Conservation (phyloP, 2,329 filamentous ascomycete genomes). For the Talaromyces sp. region DNA sequence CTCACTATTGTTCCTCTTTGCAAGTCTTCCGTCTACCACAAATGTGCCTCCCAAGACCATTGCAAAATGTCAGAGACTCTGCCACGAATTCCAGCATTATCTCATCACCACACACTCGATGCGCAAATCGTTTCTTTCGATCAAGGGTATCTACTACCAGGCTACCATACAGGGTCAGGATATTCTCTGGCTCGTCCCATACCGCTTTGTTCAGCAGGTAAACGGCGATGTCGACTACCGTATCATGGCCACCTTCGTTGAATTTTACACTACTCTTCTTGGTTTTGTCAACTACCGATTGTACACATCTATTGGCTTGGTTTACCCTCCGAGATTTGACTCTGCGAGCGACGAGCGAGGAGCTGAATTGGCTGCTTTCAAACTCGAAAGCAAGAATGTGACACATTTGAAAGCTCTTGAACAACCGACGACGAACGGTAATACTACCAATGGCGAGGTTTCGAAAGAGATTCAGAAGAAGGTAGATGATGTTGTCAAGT, state of each 20-base stretch:
- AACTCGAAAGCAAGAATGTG: constrained; percentile 70
- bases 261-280: constrained; percentile 96
- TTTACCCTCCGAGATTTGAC: constrained; percentile 96
- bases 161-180: constrained; percentile 96
- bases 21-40: constrained; percentile 85
- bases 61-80: constrained; percentile 86
- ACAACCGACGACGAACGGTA: constrained; percentile 52
- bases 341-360: constrained; percentile 79
- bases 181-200: constrained; percentile 93
- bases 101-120: constrained; percentile 87
- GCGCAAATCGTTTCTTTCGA: constrained; percentile 93
- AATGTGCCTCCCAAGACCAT: constrained; percentile 94
- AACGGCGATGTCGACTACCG: constrained; percentile 94
- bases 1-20: constrained; percentile 96
- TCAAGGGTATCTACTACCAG: constrained; percentile 99
- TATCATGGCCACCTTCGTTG: constrained; percentile 98
- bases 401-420: constrained; percentile 47
- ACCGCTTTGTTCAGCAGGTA: constrained; percentile 94
- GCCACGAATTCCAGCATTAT: constrained; percentile 96
- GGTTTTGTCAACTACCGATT: constrained; percentile 95
- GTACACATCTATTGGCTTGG: constrained; percentile 84
- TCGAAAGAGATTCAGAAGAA: constrained; percentile 67
- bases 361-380: constrained; percentile 86
- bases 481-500: constrained; percentile 55
- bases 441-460: constrained; percentile 54